Conservation (phyloP, 306 rosid species). For the Vigna radiata region DNA sequence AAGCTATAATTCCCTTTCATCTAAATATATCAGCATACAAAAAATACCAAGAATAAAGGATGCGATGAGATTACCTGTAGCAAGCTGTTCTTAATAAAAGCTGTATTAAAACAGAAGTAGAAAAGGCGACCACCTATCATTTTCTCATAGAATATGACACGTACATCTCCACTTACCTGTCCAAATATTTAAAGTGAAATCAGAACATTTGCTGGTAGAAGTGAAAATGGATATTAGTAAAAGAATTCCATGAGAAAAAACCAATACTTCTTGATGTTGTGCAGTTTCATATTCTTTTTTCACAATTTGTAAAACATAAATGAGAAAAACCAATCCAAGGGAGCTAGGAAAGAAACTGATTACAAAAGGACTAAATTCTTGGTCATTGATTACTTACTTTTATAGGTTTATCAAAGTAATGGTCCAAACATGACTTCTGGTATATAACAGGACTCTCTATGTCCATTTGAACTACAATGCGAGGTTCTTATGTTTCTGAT, state of each 20-base stretch:
- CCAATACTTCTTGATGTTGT: neutral
- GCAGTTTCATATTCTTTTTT: conserved; percentile 5
- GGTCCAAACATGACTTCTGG: conserved; percentile 83
- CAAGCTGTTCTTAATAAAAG: conserved; percentile 85
- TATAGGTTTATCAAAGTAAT: conserved; percentile 76
- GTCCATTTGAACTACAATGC: conserved; percentile 86
- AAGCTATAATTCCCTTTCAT: conserved; percentile 24
- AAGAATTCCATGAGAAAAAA: neutral
- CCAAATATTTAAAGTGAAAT: conserved; percentile 29
- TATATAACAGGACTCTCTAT: conserved; percentile 80
- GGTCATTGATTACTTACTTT: conserved; percentile 55
- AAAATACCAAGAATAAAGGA: conserved; percentile 24
- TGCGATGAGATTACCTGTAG: conserved; percentile 65
- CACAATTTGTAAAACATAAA: neutral
- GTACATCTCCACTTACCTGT: conserved; percentile 90
- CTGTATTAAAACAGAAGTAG: conserved; percentile 91
- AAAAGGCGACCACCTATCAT: conserved; percentile 93
- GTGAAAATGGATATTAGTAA: conserved; percentile 31
- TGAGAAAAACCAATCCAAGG: conserved; percentile 7
- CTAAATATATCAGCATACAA: conserved; percentile 26
- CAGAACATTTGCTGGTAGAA: conserved; percentile 12
- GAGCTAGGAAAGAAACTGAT: neutral
- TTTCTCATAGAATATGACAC: conserved; percentile 86
- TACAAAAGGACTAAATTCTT: neutral
- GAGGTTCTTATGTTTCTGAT: conserved; percentile 62